Conservation (phyloP, 495 filamentous ascomycete species). For the Echria macrotheca region DNA sequence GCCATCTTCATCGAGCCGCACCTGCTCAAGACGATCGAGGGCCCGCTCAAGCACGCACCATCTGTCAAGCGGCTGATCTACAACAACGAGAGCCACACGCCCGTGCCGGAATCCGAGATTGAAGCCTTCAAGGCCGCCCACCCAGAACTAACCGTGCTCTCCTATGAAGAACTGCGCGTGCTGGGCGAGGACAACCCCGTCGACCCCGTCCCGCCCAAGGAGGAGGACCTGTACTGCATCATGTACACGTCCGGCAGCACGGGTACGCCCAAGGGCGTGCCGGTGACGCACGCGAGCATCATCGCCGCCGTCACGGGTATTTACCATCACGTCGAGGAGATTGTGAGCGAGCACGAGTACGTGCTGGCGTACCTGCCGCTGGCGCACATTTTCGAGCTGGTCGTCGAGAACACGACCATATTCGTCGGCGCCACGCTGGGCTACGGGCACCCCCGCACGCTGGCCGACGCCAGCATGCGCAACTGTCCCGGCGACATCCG, state of each 20-base stretch:
- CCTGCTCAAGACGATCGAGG: slow-evolving; percentile 44
- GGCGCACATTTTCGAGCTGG: slow-evolving; percentile 83
- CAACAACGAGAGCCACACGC: slow-evolving; percentile 35
- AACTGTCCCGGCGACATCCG: slow-evolving; percentile 64
- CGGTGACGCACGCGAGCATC: slow-evolving; percentile 69
- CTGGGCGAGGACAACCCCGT: slow-evolving; percentile 63
- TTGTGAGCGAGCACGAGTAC: slow-evolving; percentile 51
- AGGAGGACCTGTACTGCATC: slow-evolving; percentile 74
- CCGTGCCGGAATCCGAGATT: slow-evolving; percentile 36
- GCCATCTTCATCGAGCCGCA: slow-evolving; percentile 59
- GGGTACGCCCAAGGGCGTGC: slow-evolving; percentile 82
- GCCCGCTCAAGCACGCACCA: slow-evolving; percentile 37
- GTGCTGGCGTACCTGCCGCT: slow-evolving; percentile 81
- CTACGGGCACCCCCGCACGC: slow-evolving; percentile 76
- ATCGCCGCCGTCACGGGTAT: slow-evolving; percentile 56
- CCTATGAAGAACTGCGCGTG: slow-evolving; percentile 38
- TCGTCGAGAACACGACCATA: slow-evolving; percentile 69
- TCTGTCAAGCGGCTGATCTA: slow-evolving; percentile 42
- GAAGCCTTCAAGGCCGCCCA: slow-evolving; percentile 38
- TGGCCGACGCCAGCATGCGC: slow-evolving; percentile 58
- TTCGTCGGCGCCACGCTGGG: slow-evolving; percentile 73
- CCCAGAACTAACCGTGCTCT: slow-evolving; percentile 35
- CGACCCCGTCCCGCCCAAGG: slow-evolving; percentile 58
- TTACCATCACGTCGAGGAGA: slow-evolving; percentile 35
- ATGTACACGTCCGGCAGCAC: slow-evolving; percentile 96